phyloP scores from a whole-genome alignment of 352 stramenopile genomes.

The Globisporangium okanoganense region DNA sequence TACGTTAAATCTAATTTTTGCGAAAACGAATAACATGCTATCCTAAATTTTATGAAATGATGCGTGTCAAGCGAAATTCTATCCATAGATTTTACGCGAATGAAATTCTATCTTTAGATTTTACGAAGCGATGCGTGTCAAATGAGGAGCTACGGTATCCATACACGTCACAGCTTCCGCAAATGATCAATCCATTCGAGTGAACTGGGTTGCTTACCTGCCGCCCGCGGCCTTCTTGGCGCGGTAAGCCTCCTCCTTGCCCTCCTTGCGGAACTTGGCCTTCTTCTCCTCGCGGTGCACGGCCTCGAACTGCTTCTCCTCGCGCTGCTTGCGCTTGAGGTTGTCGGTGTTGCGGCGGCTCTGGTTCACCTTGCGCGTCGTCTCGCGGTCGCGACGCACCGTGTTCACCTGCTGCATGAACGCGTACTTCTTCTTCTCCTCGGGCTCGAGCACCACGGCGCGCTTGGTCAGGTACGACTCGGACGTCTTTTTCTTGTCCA shows the following conservation, averaged over 20 bases:
- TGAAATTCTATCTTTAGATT: slow-evolving; percentile 8
- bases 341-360: slow-evolving; percentile 80
- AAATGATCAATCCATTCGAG: not conserved
- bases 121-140: not conserved
- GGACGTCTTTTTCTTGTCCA: slow-evolving; percentile 82
- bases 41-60: too few species aligned
- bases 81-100: too few species aligned
- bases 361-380: slow-evolving; percentile 93
- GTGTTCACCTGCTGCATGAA: slow-evolving; percentile 98
- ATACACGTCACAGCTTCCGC: slow-evolving; percentile 9
- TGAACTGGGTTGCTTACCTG: too few species aligned
- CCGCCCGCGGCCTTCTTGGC: slow-evolving; percentile 41
- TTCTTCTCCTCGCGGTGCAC: slow-evolving; percentile 84
- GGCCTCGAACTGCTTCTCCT: slow-evolving; percentile 88
- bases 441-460: slow-evolving; percentile 93
- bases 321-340: slow-evolving; percentile 90
- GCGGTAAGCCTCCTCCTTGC: slow-evolving; percentile 66
- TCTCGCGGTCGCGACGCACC: slow-evolving; percentile 95
- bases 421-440: slow-evolving; percentile 96
- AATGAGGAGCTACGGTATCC: not conserved
- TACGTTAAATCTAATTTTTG: too few species aligned
- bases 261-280: slow-evolving; percentile 78
- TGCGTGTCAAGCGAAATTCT: slow-evolving; percentile 11
- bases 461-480: slow-evolving; percentile 88
- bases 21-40: too few species aligned